These are phyloP conservation scores for Cordyceps fumosorosea DNA, from an alignment of 2,329 filamentous ascomycete genomes.

Conservation along the genomic window DNA sequence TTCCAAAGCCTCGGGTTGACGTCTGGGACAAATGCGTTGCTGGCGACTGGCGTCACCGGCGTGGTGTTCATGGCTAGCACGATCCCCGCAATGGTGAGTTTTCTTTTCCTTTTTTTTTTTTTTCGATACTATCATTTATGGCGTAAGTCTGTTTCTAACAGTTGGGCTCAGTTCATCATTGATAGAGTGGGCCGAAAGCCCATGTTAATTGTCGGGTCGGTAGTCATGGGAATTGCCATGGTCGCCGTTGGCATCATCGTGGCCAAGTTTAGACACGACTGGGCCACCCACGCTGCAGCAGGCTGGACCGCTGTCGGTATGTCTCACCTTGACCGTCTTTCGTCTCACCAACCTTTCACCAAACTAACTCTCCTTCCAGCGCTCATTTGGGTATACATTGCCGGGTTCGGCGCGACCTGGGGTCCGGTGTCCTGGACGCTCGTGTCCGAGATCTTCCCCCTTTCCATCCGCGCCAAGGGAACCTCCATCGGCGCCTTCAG, in stretches of 20 bases:
- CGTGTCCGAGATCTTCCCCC: constrained; percentile 40
- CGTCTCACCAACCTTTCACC: not conserved
- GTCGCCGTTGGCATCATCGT: constrained; percentile 35
- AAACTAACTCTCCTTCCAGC: constrained; percentile 13
- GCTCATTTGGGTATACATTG: constrained; percentile 43
- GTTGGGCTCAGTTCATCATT: constrained; percentile 23
- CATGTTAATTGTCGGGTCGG: constrained; percentile 30
- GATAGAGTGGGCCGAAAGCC: constrained; percentile 36
- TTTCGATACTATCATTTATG: not conserved
- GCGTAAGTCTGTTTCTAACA: not conserved
- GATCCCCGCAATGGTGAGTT: constrained; percentile 24
- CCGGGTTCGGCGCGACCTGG: constrained; percentile 36
- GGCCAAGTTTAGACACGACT: constrained; percentile 30
- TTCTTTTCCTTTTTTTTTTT: not conserved
- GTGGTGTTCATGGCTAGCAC: constrained; percentile 54
- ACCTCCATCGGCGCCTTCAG: constrained; percentile 35
- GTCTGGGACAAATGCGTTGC: constrained; percentile 51
- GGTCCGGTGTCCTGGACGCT: constrained; percentile 43
- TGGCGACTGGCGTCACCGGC: constrained; percentile 65
- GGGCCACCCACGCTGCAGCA: constrained; percentile 28
- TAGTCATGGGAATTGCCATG: constrained; percentile 33
- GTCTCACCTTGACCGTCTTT: not conserved
- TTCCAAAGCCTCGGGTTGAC: constrained; percentile 58
- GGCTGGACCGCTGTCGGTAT: constrained; percentile 31
- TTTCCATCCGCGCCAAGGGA: constrained; percentile 38